Evolutionary conservation across 331 rosid genomes (phyloP), one percentile per base, ranked within the genome.

Genomic region (Quercus tomentella): DNA sequence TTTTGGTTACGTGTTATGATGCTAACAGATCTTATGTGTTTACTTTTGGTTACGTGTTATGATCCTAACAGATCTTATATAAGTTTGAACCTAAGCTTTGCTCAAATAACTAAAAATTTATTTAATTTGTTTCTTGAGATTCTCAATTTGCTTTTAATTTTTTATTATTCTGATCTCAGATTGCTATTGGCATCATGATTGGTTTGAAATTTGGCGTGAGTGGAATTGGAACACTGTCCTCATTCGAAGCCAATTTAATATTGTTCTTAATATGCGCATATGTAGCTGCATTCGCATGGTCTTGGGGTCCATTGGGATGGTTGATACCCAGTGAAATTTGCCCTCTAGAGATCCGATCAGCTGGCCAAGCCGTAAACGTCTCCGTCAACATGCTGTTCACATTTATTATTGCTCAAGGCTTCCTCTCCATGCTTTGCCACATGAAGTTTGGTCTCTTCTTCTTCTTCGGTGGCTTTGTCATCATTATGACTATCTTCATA

Each of bases 301-400:
- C 98, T 17, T 92, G 98, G 97, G 98, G 98, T 18, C 98, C 98
- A 0, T 88, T 94, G 0, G 98, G 98, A 0, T 94, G 97, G 98
- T 71, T 94, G 22, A 97, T 94, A 33, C 98, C 98, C 0, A 92
- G 97, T 87, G 98, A 94, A 76, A 94, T 94, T 5, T 94, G 91
- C 76, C 98, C 97, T 0, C 57, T 92, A 55, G 98, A 92, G 73
- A 93, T 94, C 72, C 90, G 98, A 12, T 94, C 98, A 0, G 97
- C 98, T 0, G 97, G 97, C 6, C 98, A 94, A 17, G 91, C 97
- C 77, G 62, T 92, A 18, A 94, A 87, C 7, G 97, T 94, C 2
- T 89, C 97, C 0, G 92, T 89, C 3, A 94, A 94, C 91, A 94
- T 94, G 98, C 31, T 94, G 37, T 91, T 92, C 88, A 94, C 98